phyloP scores from a whole-genome alignment of 768 basidiomycete species.

The Hypholoma fasciculare region DNA sequence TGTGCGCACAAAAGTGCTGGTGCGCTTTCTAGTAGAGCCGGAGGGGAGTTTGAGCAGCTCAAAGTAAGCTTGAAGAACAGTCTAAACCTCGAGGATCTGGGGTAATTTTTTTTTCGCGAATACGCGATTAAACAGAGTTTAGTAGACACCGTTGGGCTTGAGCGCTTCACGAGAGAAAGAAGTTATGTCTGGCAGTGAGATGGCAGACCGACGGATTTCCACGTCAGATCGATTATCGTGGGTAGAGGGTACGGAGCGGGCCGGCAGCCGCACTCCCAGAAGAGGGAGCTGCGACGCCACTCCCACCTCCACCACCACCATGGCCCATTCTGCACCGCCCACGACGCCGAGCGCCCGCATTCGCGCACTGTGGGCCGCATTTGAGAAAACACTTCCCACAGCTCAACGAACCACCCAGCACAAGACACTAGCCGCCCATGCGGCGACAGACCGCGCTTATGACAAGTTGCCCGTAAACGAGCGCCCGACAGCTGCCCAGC shows the following conservation, averaged over 20 bases:
- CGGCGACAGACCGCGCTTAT: constrained; percentile 1
- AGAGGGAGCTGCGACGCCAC: neutral
- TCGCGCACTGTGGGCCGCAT: constrained; percentile 3
- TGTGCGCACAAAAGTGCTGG: no score
- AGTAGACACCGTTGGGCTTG: no score
- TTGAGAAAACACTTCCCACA: neutral
- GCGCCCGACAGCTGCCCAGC: neutral
- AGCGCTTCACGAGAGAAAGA: no score
- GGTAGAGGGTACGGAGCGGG: neutral
- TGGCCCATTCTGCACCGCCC: neutral
- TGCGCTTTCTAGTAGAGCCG: no score
- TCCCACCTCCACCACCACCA: constrained; percentile 1
- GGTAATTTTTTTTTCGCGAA: no score
- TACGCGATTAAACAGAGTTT: no score
- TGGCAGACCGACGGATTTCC: neutral
- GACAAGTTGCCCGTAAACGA: neutral
- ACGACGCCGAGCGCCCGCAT: neutral
- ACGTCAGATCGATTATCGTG: neutral
- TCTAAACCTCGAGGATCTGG: no score
- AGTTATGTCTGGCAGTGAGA: no score
- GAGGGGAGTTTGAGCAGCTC: no score
- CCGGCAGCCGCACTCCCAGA: neutral
- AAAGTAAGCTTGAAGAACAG: no score
- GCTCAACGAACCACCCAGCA: constrained; percentile 1
- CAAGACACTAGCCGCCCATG: constrained; percentile 4